phyloP scores from a whole-genome alignment of 2,329 filamentous ascomycete genomes.

The Cytospora mali region DNA sequence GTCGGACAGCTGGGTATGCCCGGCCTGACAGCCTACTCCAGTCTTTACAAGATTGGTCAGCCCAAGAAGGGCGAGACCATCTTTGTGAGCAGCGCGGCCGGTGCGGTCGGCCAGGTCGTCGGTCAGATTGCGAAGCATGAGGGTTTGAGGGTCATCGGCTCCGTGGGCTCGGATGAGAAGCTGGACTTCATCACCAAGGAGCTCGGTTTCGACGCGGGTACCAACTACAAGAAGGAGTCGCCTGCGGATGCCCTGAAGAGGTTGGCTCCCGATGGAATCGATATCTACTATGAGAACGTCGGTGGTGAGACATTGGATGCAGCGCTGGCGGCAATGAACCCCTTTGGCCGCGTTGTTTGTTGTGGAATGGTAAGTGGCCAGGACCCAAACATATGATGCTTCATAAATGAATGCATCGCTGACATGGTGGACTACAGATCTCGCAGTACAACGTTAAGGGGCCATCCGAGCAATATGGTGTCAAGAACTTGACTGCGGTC shows the following conservation, averaged over 20 bases:
- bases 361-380: constrained; percentile 65
- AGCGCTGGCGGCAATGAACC: constrained; percentile 52
- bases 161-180: constrained; percentile 79
- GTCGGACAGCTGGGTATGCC: constrained; percentile 65
- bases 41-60: constrained; percentile 69
- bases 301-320: constrained; percentile 56
- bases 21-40: constrained; percentile 54
- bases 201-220: constrained; percentile 62
- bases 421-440: constrained; percentile 53
- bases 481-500: constrained; percentile 67
- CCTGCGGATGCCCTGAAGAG: constrained; percentile 67
- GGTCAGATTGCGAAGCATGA: constrained; percentile 83
- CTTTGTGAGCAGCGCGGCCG: constrained; percentile 77
- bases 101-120: constrained; percentile 81
- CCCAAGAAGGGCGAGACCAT: constrained; percentile 79
- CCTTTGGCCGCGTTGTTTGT: constrained; percentile 65
- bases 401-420: background rate
- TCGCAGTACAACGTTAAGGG: constrained; percentile 69
- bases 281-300: constrained; percentile 64
- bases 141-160: constrained; percentile 77
- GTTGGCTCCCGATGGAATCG: constrained; percentile 75
- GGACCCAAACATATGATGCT: too few species aligned
- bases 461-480: constrained; percentile 59
- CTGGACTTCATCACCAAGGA: constrained; percentile 63
- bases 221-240: constrained; percentile 88